Percentiles rank a stretch among this genome's conserved stretches.
These are phyloP conservation scores for Aspergillaceae sp. DNA, from an alignment of 2,329 filamentous ascomycete genomes.

Conservation along the genomic window DNA sequence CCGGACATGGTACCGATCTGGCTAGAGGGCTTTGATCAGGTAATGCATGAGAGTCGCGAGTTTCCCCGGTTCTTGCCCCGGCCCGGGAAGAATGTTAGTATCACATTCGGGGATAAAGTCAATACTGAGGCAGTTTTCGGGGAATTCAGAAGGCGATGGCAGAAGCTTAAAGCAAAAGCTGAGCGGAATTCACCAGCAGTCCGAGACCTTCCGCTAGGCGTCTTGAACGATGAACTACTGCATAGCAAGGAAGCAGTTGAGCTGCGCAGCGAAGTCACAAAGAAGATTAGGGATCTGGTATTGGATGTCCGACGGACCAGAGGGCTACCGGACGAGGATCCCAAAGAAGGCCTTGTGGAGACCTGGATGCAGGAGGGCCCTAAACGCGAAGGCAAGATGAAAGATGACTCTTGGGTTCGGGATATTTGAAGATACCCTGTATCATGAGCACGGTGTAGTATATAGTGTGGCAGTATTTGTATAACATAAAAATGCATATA, in stretches of 20 bases:
- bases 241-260: slow-evolving; percentile 65
- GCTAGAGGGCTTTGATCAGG: slow-evolving; percentile 76
- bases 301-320: slow-evolving; percentile 63
- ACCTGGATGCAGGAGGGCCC: slow-evolving; percentile 62
- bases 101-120: slow-evolving; percentile 57
- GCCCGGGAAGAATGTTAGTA: slow-evolving; percentile 54
- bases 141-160: slow-evolving; percentile 67
- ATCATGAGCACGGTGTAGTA: not conserved
- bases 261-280: slow-evolving; percentile 71
- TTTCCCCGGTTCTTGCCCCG: slow-evolving; percentile 78
- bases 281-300: slow-evolving; percentile 68
- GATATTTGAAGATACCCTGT: slow-evolving; percentile 40
- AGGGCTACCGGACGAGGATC: slow-evolving; percentile 72
- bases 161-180: slow-evolving; percentile 50
- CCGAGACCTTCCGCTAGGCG: slow-evolving; percentile 39
- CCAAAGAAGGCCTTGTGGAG: slow-evolving; percentile 65
- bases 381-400: slow-evolving; percentile 48
- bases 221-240: slow-evolving; percentile 57
- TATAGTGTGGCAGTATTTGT: not conserved
- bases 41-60: slow-evolving; percentile 76
- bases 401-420: slow-evolving; percentile 53
- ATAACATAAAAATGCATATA: not conserved
- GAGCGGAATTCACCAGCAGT: slow-evolving; percentile 38
- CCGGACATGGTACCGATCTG: slow-evolving; percentile 91
- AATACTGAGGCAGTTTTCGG: slow-evolving; percentile 69